Evolutionary conservation across 2,329 filamentous ascomycete species (phyloP), one percentile per base, ranked within the genome.

Genomic region (Cucurbitaria berberidis): DNA sequence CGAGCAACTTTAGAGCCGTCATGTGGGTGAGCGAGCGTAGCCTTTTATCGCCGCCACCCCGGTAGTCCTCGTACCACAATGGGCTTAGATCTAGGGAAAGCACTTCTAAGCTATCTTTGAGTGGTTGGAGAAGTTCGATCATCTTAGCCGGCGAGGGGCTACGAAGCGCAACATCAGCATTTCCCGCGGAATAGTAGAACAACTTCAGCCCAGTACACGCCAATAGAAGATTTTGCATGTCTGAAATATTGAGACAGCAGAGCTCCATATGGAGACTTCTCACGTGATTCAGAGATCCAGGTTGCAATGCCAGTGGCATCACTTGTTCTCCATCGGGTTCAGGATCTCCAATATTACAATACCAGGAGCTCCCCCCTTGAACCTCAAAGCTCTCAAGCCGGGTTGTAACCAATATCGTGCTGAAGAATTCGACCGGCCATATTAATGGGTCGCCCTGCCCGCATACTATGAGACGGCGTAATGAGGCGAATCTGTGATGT

Each of bases 51-150:
- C 22, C 18, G 15, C 16, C 19, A 10, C 13, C 34, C 5, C 1
- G 9, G 18, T n/a, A 5, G 15, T 26, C 16, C 5, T 51, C 42
- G 11, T 13, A n/a, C 40, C 29, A 32, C 11, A 26, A 8, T 4
- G 16, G 8, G 7, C 24, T 29, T 13, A 53, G 21, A 11, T 57
- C 42, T 13, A 57, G n/a, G 6, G 24, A 45, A 1, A 57, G 42
- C 9, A 47, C 54, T 35, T 50, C 45, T 11, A 57, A 19, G 2
- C 30, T 57, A 19, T 50, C 30, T 40, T 47, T 50, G 21, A 45
- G 26, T 6, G 45, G 54, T 15, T 41, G 21, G 6, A 57, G 22
- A 15, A 50, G 18, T 8, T 47, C 36, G 13, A 43, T 18, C 15
- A 57, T 19, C 13, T 24, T 16, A 13, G 24, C 27, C 13, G 36